Conservation (phyloP, 306 rosid genomes). For the Casuarina equisetifolia region DNA sequence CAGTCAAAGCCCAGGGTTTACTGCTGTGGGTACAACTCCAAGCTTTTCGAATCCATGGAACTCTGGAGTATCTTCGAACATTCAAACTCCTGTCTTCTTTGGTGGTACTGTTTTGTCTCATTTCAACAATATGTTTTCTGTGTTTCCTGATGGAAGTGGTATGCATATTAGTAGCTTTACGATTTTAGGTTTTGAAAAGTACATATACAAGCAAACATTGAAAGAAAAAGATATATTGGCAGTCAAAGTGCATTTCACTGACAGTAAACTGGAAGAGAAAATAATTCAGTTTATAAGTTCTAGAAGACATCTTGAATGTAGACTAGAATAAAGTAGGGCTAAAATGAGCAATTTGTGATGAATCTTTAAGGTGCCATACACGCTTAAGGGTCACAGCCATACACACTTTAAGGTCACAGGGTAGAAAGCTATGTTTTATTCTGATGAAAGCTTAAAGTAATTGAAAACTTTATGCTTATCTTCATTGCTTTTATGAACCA, state of each 20-base stretch:
- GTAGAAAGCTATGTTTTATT: slow-evolving; percentile 1
- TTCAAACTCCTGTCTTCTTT: slow-evolving; percentile 40
- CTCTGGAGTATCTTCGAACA: slow-evolving; percentile 25
- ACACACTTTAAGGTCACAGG: neutral
- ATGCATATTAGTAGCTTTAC: slow-evolving; percentile 8
- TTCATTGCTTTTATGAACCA: neutral
- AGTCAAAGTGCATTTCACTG: slow-evolving; percentile 19
- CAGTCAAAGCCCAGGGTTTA: slow-evolving; percentile 18
- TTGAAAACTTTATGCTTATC: neutral
- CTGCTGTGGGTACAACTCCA: slow-evolving; percentile 8
- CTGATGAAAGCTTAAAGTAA: neutral
- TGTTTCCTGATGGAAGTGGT: neutral
- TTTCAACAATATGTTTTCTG: neutral
- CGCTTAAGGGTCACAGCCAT: neutral
- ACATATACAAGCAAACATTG: too few species aligned
- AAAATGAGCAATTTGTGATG: neutral
- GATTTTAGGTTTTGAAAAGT: neutral
- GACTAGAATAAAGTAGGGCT: neutral
- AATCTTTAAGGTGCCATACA: neutral
- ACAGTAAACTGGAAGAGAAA: neutral
- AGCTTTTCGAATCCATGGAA: neutral
- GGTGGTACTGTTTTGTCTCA: slow-evolving; percentile 47
- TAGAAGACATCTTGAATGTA: neutral
- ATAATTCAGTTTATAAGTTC: neutral
- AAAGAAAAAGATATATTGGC: neutral